Conservation (phyloP, 1,284 basidiomycete species). For the Melampsora larici-populina region DNA sequence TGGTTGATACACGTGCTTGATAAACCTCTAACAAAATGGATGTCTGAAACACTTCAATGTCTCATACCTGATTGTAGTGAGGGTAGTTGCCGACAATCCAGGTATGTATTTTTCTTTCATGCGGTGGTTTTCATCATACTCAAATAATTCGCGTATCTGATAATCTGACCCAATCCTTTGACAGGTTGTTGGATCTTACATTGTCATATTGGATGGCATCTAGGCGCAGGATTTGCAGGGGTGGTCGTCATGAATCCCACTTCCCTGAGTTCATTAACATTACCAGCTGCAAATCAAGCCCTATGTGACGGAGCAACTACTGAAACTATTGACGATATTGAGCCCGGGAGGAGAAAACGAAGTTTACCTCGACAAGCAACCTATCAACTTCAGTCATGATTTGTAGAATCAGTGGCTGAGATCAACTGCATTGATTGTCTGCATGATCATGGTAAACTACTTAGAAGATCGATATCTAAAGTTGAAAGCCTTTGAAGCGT, state of each 20-base stretch:
- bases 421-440: too few relatives aligned
- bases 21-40: background rate
- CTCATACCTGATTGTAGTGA: background rate
- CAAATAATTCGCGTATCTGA: background rate
- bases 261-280: background rate
- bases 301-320: conserved; percentile 1
- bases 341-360: conserved; percentile 16
- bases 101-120: background rate
- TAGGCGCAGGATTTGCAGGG: conserved; percentile 13
- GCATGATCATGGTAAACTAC: too few relatives aligned
- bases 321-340: conserved; percentile 27
- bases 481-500: too few relatives aligned
- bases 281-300: background rate
- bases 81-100: conserved; percentile 14
- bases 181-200: conserved; percentile 9
- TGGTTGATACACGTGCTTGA: background rate
- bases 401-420: too few relatives aligned
- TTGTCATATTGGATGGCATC: conserved; percentile 28
- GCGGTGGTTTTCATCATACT: too few relatives aligned
- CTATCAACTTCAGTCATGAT: too few relatives aligned
- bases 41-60: background rate
- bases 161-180: background rate
- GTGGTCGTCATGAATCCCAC: conserved; percentile 1
- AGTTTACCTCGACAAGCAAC: too few relatives aligned
- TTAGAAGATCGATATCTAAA: too few relatives aligned